These are phyloP conservation scores for Teunomyces atbi DNA, from an alignment of 805 yeast species.

Conservation along the genomic window DNA sequence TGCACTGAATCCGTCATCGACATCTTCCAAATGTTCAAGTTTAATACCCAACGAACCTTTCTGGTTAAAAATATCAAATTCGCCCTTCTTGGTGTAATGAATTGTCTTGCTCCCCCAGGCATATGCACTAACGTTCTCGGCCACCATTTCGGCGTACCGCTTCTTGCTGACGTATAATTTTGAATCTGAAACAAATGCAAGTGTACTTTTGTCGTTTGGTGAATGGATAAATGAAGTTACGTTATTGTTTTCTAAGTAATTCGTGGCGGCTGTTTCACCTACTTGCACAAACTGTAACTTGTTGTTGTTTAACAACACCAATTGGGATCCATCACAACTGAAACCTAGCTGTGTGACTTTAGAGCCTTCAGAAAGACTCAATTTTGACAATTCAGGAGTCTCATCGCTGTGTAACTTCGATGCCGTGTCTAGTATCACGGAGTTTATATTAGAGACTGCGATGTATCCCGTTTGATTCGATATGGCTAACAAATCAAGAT, in stretches of 20 bases:
- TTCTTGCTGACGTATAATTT: not conserved
- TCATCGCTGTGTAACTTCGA: constrained; percentile 25
- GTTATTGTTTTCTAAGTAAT: not conserved
- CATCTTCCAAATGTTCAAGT: not conserved
- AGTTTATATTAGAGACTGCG: constrained; percentile 38
- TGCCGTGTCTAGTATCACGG: constrained; percentile 34
- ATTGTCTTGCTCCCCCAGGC: not conserved
- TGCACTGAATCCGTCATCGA: not conserved
- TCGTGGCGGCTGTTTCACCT: not conserved
- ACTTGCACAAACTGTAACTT: constrained; percentile 9
- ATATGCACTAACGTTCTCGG: constrained; percentile 1
- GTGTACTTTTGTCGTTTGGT: not conserved
- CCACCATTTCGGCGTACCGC: not conserved
- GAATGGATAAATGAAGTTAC: not conserved
- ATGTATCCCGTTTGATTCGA: constrained; percentile 28
- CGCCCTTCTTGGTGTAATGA: constrained; percentile 1
- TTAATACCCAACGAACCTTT: not conserved
- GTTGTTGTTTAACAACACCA: constrained; percentile 26
- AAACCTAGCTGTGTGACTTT: constrained; percentile 30
- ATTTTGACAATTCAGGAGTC: constrained; percentile 17
- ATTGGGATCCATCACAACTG: constrained; percentile 23
- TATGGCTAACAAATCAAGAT: constrained; percentile 35
- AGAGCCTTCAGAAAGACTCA: constrained; percentile 12
- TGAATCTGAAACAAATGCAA: not conserved
- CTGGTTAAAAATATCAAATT: not conserved